phyloP scores from a whole-genome alignment of 331 rosid species.

The Cydonia oblonga region DNA sequence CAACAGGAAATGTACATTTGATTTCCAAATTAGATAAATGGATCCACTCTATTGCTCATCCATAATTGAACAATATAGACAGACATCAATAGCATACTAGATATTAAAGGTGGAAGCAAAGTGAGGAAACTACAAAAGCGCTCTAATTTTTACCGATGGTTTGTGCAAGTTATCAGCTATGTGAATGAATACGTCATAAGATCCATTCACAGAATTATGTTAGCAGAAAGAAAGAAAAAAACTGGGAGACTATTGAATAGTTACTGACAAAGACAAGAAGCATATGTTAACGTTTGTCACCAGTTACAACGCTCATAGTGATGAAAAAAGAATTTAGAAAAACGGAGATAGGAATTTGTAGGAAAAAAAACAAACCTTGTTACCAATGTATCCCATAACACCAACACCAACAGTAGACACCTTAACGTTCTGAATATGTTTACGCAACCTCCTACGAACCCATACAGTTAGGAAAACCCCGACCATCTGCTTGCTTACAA shows the following conservation, averaged over 20 bases:
- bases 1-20: not conserved
- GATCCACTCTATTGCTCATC: not conserved
- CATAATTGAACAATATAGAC: not conserved
- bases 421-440: constrained; percentile 69
- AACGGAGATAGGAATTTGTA: not conserved
- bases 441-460: constrained; percentile 77
- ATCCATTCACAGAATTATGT: not conserved
- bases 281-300: not conserved
- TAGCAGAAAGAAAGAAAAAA: not conserved
- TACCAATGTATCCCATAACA: constrained; percentile 93
- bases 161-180: not conserved
- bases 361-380: constrained; percentile 53
- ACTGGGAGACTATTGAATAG: not conserved
- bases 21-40: not conserved
- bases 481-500: constrained; percentile 92
- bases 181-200: not conserved
- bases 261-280: not conserved
- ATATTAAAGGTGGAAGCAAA: not conserved
- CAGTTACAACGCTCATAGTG: not conserved
- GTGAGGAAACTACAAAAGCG: not conserved
- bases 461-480: constrained; percentile 76
- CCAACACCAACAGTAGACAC: constrained; percentile 96
- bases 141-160: not conserved
- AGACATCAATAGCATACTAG: not conserved
- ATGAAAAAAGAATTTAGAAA: not conserved